These are phyloP conservation scores for Ogataea corticis DNA, from an alignment of 805 yeast genomes.

Conservation along the genomic window DNA sequence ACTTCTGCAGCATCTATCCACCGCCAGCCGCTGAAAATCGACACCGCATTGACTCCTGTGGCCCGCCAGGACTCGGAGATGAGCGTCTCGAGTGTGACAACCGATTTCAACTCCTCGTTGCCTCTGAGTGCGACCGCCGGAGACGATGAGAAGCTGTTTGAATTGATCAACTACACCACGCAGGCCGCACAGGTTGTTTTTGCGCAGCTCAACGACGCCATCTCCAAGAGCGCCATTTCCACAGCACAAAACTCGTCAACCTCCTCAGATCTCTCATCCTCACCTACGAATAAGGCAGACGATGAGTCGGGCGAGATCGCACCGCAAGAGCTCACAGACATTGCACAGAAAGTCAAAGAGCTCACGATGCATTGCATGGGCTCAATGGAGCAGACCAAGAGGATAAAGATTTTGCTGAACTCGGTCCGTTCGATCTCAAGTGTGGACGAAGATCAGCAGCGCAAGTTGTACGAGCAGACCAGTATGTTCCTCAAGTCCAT, in stretches of 20 bases:
- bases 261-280: not conserved
- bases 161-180: conserved; percentile 31
- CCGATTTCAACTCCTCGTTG: conserved; percentile 7
- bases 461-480: conserved; percentile 80
- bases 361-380: conserved; percentile 73
- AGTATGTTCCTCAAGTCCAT: conserved; percentile 80
- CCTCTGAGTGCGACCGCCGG: conserved; percentile 11
- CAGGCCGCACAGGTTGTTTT: conserved; percentile 73
- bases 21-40: conserved; percentile 29
- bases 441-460: conserved; percentile 49
- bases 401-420: conserved; percentile 55
- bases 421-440: conserved; percentile 40
- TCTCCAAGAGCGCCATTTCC: conserved; percentile 61
- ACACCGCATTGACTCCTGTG: conserved; percentile 19
- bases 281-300: not conserved
- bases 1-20: conserved; percentile 17
- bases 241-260: conserved; percentile 39
- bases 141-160: conserved; percentile 33
- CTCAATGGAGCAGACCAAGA: conserved; percentile 80
- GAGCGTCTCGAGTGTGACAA: conserved; percentile 17
- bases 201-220: conserved; percentile 67
- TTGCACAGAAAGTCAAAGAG: conserved; percentile 70
- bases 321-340: conserved; percentile 23
- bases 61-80: conserved; percentile 34
- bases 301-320: conserved; percentile 3